These are phyloP conservation scores for Blastobotrys capitulatus DNA, from an alignment of 1,139 yeast genomes.

Conservation along the genomic window DNA sequence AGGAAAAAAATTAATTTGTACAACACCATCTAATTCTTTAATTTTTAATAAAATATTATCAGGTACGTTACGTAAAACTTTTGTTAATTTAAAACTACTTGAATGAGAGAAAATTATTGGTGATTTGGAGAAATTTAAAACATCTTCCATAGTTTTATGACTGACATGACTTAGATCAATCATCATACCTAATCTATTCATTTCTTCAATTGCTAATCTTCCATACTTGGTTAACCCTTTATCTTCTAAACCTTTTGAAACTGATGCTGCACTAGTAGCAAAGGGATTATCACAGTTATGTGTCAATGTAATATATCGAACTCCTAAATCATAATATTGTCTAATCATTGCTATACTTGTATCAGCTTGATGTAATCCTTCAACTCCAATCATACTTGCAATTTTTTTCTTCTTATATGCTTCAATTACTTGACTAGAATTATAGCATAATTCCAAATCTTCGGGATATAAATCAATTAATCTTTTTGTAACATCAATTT, in stretches of 20 bases:
- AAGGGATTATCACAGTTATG: constrained; percentile 54
- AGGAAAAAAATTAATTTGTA: constrained; percentile 41
- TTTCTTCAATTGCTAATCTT: constrained; percentile 35
- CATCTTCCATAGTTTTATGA: constrained; percentile 45
- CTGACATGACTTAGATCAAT: constrained; percentile 52
- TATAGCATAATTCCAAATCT: constrained; percentile 38
- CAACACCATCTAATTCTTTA: constrained; percentile 39
- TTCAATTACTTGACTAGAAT: constrained; percentile 37
- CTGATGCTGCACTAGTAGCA: constrained; percentile 48
- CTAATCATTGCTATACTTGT: constrained; percentile 45
- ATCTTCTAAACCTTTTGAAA: constrained; percentile 42
- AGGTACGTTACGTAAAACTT: constrained; percentile 45
- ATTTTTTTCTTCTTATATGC: constrained; percentile 35
- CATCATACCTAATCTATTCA: constrained; percentile 51
- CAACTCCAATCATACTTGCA: constrained; percentile 47
- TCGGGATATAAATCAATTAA: constrained; percentile 39
- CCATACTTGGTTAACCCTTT: constrained; percentile 43
- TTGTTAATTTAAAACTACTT: constrained; percentile 39
- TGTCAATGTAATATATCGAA: constrained; percentile 47
- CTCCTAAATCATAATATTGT: constrained; percentile 45
- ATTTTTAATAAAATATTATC: constrained; percentile 42
- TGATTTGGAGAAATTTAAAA: constrained; percentile 38
- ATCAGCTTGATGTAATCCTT: constrained; percentile 50
- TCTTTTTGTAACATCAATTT: constrained; percentile 46
- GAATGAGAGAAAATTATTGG: constrained; percentile 51